These are phyloP conservation scores for Cryptococcus depauperatus DNA, from an alignment of 1,284 basidiomycete species.

Conservation along the genomic window DNA sequence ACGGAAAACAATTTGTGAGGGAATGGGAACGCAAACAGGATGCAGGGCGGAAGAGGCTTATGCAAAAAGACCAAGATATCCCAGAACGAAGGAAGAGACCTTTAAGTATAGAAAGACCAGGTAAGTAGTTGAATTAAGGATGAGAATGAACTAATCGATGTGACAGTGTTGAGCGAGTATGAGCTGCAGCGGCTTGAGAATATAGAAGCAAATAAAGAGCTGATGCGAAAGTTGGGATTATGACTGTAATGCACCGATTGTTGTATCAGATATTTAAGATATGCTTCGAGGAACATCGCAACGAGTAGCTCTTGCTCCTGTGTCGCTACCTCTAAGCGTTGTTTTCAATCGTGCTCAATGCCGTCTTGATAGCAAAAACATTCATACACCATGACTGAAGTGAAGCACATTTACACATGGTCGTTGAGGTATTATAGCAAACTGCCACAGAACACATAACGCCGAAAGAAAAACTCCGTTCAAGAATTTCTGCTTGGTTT, in stretches of 20 bases:
- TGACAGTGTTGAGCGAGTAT: conserved; percentile 15
- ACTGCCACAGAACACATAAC: no score
- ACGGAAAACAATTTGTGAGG: conserved; percentile 5
- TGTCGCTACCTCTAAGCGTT: no score
- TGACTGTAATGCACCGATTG: neutral
- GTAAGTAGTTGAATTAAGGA: neutral
- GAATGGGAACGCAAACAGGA: conserved; percentile 6
- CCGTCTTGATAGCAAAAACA: no score
- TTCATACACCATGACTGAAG: no score
- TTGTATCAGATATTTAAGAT: no score
- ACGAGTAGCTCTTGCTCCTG: no score
- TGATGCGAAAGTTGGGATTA: conserved; percentile 18
- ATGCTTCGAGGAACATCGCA: no score
- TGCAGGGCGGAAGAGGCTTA: neutral
- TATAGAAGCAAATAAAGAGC: conserved; percentile 18
- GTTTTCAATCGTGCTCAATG: no score
- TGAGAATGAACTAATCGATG: neutral
- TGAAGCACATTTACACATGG: no score
- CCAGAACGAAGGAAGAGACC: neutral
- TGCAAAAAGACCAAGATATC: neutral
- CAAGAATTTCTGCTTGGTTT: no score
- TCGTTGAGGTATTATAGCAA: no score
- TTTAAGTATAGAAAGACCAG: neutral
- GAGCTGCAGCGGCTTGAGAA: conserved; percentile 15
- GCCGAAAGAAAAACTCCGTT: no score